Conservation (phyloP, 2,329 filamentous ascomycete species). For the Venturia effusa region DNA sequence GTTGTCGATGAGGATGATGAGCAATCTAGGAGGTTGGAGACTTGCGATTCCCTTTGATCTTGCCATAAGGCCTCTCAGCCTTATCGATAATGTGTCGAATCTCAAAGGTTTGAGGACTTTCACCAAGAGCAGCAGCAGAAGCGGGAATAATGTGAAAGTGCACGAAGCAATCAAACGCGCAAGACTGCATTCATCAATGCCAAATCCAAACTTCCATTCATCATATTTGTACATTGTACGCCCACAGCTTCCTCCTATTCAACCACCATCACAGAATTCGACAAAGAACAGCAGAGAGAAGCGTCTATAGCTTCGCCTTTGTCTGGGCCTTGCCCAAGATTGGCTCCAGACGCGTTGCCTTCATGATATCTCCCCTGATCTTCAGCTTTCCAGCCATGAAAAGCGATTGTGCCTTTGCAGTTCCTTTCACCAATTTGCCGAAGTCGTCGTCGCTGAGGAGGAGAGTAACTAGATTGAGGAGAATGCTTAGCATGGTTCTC, state of each 20-base stretch:
- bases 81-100: no score
- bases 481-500: not conserved
- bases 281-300: not conserved
- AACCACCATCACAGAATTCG: not conserved
- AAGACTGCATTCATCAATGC: not conserved
- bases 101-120: no score
- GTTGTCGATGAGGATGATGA: no score
- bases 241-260: not conserved
- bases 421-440: constrained; percentile 66
- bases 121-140: not conserved
- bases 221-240: not conserved
- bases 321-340: constrained; percentile 77
- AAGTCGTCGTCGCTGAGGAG: constrained; percentile 80
- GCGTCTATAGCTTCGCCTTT: constrained; percentile 25
- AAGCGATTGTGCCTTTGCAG: constrained; percentile 86
- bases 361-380: constrained; percentile 97
- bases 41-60: no score
- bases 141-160: not conserved
- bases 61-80: no score
- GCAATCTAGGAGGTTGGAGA: no score
- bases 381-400: constrained; percentile 99
- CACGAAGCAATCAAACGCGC: not conserved
- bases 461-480: constrained; percentile 58
- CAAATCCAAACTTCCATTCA: not conserved
- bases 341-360: constrained; percentile 92